Evolutionary conservation across 345 rosid genomes (phyloP).

Genomic region (Eutrema yunnanense): DNA sequence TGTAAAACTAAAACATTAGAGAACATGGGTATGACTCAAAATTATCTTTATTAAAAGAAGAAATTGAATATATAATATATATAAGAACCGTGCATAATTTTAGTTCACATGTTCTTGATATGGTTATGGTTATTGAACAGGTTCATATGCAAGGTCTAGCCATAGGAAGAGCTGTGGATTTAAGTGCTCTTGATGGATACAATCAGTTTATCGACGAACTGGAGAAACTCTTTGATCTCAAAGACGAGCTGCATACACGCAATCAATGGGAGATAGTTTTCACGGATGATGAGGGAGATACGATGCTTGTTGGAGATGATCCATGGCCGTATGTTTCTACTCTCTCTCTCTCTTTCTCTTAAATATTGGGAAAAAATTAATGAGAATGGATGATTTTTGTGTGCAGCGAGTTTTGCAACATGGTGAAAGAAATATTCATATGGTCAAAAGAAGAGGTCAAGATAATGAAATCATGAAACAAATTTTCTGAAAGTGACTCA

Average conservation of each 20-base stretch:
- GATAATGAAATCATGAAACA: too few relatives aligned
- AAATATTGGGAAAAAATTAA: background rate
- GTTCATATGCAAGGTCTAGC: conserved; percentile 57
- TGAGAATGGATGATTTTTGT: background rate
- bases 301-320: too few relatives aligned
- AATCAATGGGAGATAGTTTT: too few relatives aligned
- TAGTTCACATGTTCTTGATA: background rate
- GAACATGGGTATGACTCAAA: background rate
- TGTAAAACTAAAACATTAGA: background rate
- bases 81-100: background rate
- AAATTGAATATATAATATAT: background rate
- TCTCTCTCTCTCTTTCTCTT: background rate
- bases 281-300: too few relatives aligned
- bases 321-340: too few relatives aligned
- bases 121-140: conserved; percentile 36
- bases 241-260: too few relatives aligned
- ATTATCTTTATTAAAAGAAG: background rate
- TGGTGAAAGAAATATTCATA: too few relatives aligned
- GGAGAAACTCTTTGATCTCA: too few relatives aligned
- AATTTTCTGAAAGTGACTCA: background rate
- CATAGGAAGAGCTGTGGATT: conserved; percentile 54
- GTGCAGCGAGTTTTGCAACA: background rate
- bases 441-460: too few relatives aligned
- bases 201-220: conserved; percentile 38
- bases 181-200: conserved; percentile 44